A percentile compares a stretch with the other conserved stretches of the same genome.
These are phyloP conservation scores for Immersiella caudata DNA, from an alignment of 495 filamentous ascomycete species.

Conservation along the genomic window DNA sequence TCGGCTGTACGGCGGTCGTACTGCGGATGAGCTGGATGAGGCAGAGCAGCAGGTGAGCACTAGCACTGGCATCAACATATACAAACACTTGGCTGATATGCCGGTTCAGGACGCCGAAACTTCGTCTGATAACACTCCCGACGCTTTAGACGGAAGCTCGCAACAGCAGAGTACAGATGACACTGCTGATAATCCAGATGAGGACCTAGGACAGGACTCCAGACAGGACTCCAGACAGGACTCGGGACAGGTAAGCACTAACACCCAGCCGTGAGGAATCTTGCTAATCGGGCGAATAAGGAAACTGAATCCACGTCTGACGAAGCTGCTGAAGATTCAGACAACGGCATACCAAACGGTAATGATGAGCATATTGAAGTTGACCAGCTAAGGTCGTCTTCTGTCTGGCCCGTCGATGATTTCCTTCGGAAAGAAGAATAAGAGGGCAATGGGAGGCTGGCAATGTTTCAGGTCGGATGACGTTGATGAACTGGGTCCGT, in stretches of 20 bases:
- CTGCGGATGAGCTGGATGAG: too few species aligned
- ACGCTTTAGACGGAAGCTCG: too few species aligned
- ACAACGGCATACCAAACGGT: conserved; percentile 1
- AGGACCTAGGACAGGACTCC: not conserved
- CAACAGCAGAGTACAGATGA: too few species aligned
- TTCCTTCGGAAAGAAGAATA: conserved; percentile 1
- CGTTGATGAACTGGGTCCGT: not conserved
- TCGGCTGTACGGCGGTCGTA: too few species aligned
- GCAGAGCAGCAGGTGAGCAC: too few species aligned
- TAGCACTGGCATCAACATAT: too few species aligned
- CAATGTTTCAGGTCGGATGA: conserved; percentile 7
- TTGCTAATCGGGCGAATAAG: conserved; percentile 3
- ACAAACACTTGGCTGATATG: too few species aligned
- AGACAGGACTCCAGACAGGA: not conserved
- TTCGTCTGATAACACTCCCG: too few species aligned
- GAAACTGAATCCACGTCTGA: conserved; percentile 4
- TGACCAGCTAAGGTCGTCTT: conserved; percentile 7
- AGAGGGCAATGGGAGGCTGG: too few species aligned
- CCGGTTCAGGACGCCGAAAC: too few species aligned
- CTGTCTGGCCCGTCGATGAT: conserved; percentile 8
- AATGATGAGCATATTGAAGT: conserved; percentile 10
- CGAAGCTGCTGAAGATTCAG: not conserved
- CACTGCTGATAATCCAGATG: too few species aligned
- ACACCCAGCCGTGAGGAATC: conserved; percentile 1
- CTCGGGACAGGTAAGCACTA: not conserved